Conservation (phyloP, 1,284 basidiomycete genomes). For the Heliocybe sulcata region DNA sequence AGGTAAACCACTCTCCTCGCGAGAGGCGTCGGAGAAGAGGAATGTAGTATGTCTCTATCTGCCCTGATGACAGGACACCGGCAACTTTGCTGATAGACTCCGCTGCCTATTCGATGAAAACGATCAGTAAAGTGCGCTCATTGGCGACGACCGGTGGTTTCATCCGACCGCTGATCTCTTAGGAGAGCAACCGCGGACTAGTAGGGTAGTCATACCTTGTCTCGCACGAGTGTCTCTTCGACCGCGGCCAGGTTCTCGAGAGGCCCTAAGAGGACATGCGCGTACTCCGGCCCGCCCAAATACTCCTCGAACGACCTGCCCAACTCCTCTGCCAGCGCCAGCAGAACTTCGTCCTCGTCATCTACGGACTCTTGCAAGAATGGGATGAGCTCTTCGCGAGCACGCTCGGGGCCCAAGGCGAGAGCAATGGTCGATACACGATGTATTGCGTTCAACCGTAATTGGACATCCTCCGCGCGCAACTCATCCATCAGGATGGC, state of each 20-base stretch:
- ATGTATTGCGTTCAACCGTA: slow-evolving; percentile 95
- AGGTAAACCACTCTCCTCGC: slow-evolving; percentile 99
- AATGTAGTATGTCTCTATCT: slow-evolving; percentile 90
- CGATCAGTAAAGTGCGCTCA: slow-evolving; percentile 2
- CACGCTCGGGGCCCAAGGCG: slow-evolving; percentile 92
- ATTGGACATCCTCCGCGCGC: slow-evolving; percentile 90
- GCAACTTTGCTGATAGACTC: slow-evolving; percentile 96
- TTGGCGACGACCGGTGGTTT: neutral
- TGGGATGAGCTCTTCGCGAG: slow-evolving; percentile 93
- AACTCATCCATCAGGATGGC: slow-evolving; percentile 93
- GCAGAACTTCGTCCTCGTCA: slow-evolving; percentile 97
- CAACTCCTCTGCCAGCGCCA: slow-evolving; percentile 95
- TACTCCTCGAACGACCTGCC: slow-evolving; percentile 92
- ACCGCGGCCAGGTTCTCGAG: slow-evolving; percentile 95
- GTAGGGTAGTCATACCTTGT: slow-evolving; percentile 67
- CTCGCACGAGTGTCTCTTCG: slow-evolving; percentile 96
- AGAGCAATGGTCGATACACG: slow-evolving; percentile 98
- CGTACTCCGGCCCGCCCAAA: slow-evolving; percentile 85
- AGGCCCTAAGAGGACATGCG: slow-evolving; percentile 87
- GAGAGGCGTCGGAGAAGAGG: slow-evolving; percentile 89
- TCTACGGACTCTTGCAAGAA: slow-evolving; percentile 98
- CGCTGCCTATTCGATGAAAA: slow-evolving; percentile 59
- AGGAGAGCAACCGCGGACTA: neutral
- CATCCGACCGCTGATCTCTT: neutral
- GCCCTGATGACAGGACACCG: slow-evolving; percentile 66